Evolutionary conservation across 371 early-diverging fungal genomes (phyloP), one percentile per base, ranked within the genome.

Genomic region (Rhizomucor miehei): DNA sequence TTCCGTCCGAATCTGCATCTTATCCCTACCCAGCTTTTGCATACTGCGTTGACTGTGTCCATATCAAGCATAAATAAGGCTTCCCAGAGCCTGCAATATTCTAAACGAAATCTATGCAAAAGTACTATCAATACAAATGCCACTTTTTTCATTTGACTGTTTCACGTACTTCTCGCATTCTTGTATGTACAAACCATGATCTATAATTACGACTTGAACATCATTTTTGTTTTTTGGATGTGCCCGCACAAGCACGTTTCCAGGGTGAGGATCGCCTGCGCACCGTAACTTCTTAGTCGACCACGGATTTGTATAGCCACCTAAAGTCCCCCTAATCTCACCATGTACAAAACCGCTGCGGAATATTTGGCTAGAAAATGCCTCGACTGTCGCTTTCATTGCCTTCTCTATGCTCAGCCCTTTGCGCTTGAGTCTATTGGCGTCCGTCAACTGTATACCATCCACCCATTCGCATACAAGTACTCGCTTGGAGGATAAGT

Each of bases 281-380:
- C 10, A n/a, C 14, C 8, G n/a, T 43, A 47, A 6, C 47, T 11
- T 17, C 24, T 25, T 16, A 14, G 12, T 36, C 29, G 29, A 20
- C 45, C 16, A 48, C 10, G 1, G 21, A 20, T 23, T 19, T 47
- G 23, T 11, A 5, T n/a, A n/a, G n/a, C n/a, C n/a, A n/a, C n/a
- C n/a, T n/a, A n/a, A 38, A 9, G 38, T 38, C 14, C 14, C 24
- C 9, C 24, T 17, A 0, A 14, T 14, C 53, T 71, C 75, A 66
- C 93, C 85, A 68, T 94, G 95, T 1, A 95, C 89, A 69, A 92
- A 92, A 13, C 95, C 96, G 11, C 82, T 79, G 29, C 84, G 72
- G 56, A 95, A 95, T 44, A 95, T 90, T 63, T 95, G 94, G 63
- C 88, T 88, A 0, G 95, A 80, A 81, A 94, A 95, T 12, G 89